Conservation (phyloP, 2,329 filamentous ascomycete genomes). For the Ophiocordyceps robertsii region DNA sequence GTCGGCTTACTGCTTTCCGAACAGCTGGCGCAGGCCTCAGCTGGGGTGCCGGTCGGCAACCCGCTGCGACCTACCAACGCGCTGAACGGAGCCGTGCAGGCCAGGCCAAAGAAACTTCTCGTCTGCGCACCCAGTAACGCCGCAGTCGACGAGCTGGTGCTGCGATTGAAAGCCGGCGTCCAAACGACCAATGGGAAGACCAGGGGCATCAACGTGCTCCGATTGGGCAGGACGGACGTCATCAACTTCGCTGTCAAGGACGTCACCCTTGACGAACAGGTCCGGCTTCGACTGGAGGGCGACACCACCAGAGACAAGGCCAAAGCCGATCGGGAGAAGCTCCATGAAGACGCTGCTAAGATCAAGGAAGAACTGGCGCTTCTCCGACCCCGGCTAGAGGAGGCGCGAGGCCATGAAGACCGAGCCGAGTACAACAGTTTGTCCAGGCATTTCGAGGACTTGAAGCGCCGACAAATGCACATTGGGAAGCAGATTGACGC, state of each 20-base stretch:
- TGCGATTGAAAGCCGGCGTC: conserved; percentile 79
- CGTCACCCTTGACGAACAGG: conserved; percentile 85
- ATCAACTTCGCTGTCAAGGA: conserved; percentile 84
- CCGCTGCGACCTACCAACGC: conserved; percentile 14
- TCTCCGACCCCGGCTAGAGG: conserved; percentile 58
- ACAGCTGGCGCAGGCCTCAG: conserved; percentile 19
- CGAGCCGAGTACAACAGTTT: conserved; percentile 37
- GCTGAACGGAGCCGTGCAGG: conserved; percentile 11
- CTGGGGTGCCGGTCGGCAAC: conserved; percentile 17
- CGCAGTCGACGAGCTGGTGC: conserved; percentile 88
- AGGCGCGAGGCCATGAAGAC: conserved; percentile 43
- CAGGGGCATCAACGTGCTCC: conserved; percentile 74
- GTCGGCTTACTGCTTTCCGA: conserved; percentile 60
- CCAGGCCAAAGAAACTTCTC: conserved; percentile 63
- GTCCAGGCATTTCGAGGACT: conserved; percentile 61
- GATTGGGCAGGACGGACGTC: conserved; percentile 79
- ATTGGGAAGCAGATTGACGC: conserved; percentile 78
- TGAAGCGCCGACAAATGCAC: conserved; percentile 59
- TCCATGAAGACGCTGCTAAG: conserved; percentile 51
- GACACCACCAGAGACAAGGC: conserved; percentile 45
- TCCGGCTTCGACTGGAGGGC: conserved; percentile 56
- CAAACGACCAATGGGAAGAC: conserved; percentile 60
- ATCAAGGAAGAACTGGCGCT: conserved; percentile 64
- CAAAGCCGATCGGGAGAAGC: conserved; percentile 40
- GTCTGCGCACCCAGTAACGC: conserved; percentile 98